A percentile compares a stretch with the other conserved stretches of the same genome.
Evolutionary conservation across 1,284 basidiomycete genomes (phyloP).

Genomic region (Puccinia triticina): DNA sequence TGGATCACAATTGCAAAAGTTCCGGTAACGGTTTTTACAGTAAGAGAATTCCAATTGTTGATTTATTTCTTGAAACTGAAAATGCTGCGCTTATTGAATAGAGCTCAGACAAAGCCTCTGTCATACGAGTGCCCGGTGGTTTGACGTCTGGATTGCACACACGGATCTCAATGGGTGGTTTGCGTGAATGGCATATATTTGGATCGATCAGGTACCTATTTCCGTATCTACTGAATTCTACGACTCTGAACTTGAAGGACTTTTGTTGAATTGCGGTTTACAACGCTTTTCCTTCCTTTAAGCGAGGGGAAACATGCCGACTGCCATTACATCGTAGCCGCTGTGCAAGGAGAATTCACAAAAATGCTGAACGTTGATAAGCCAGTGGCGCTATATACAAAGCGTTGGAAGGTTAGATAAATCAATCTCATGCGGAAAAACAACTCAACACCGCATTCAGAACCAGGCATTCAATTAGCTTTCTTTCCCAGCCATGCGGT

Average conservation of each 20-base stretch:
- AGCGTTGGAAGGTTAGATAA: slow-evolving; percentile 13
- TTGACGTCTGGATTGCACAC: slow-evolving; percentile 51
- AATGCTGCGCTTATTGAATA: not conserved
- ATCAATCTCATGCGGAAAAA: not conserved
- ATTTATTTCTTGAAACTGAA: not conserved
- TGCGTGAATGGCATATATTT: slow-evolving; percentile 52
- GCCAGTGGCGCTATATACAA: slow-evolving; percentile 61
- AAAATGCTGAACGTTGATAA: slow-evolving; percentile 70
- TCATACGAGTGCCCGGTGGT: slow-evolving; percentile 43
- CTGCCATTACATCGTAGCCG: slow-evolving; percentile 75
- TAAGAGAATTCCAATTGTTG: not conserved
- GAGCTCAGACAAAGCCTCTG: slow-evolving; percentile 34
- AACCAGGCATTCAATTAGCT: not conserved
- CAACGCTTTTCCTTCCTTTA: too few relatives aligned
- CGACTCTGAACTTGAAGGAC: not conserved
- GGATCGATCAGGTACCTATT: slow-evolving; percentile 50
- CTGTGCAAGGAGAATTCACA: slow-evolving; percentile 73
- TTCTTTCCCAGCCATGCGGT: slow-evolving; percentile 68
- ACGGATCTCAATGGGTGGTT: slow-evolving; percentile 38
- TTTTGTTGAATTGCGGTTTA: not conserved
- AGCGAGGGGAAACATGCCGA: slow-evolving; percentile 72
- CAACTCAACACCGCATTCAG: not conserved
- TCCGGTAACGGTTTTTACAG: slow-evolving; percentile 25
- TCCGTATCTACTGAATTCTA: not conserved
- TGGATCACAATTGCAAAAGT: slow-evolving; percentile 46